Evolutionary conservation across 1,284 basidiomycete genomes (phyloP).

Genomic region (Takashimella tepidaria): DNA sequence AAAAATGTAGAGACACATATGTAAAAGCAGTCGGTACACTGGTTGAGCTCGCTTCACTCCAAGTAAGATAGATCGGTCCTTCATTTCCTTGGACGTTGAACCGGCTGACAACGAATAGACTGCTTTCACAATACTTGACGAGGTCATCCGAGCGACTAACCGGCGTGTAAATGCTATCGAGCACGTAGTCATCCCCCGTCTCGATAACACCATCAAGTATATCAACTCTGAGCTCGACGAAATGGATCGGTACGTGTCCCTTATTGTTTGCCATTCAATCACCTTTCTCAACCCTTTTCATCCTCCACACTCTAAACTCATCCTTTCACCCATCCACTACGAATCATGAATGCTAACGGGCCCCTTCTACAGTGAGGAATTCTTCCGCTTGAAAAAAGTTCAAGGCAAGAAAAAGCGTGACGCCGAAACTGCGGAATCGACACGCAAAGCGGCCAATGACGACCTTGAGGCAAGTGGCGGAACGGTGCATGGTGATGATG

Average conservation of each 20-base stretch:
- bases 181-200: conserved; percentile 89
- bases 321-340: not conserved
- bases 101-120: conserved; percentile 66
- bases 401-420: conserved; percentile 96
- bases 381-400: conserved; percentile 94
- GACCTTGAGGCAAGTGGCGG: conserved; percentile 38
- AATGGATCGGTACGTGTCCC: conserved; percentile 66
- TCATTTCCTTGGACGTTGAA: conserved; percentile 3
- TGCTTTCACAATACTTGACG: conserved; percentile 97
- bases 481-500: conserved; percentile 44
- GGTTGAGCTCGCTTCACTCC: conserved; percentile 90
- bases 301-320: not conserved
- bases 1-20: conserved; percentile 89
- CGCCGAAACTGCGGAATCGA: conserved; percentile 31
- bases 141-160: conserved; percentile 97
- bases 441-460: conserved; percentile 26
- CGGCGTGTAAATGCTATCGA: conserved; percentile 98
- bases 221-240: conserved; percentile 95
- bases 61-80: conserved; percentile 35
- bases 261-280: not conserved
- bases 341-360: not conserved
- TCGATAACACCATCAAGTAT: conserved; percentile 97
- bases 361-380: conserved; percentile 61
- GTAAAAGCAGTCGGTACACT: conserved; percentile 95
- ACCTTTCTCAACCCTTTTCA: not conserved